Conservation (phyloP, 495 filamentous ascomycete genomes). For the Pseudomonodictys pantanalensis region DNA sequence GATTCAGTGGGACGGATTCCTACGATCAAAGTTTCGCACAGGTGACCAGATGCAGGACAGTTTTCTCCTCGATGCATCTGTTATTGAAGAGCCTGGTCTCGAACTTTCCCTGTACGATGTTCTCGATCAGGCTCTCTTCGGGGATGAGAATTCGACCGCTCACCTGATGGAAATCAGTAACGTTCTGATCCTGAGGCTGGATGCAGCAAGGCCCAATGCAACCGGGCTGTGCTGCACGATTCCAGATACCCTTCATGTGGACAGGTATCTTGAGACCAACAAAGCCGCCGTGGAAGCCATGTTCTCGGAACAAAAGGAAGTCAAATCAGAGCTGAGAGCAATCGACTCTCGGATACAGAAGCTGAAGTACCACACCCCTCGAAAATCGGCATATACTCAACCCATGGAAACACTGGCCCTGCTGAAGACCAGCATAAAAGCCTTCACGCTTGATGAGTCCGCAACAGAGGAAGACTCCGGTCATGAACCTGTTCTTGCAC, state of each 20-base stretch:
- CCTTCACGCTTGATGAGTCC: constrained; percentile 14
- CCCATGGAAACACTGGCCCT: constrained; percentile 17
- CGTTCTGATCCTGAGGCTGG: constrained; percentile 63
- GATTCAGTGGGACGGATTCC: neutral
- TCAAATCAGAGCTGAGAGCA: constrained; percentile 41
- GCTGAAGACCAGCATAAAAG: constrained; percentile 26
- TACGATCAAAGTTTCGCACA: constrained; percentile 29
- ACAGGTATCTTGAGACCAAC: constrained; percentile 68
- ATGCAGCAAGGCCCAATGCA: constrained; percentile 45
- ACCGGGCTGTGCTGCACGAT: constrained; percentile 60
- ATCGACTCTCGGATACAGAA: constrained; percentile 35
- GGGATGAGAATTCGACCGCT: constrained; percentile 47
- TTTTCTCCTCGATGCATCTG: constrained; percentile 44
- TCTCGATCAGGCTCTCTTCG: constrained; percentile 64
- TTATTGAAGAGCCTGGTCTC: constrained; percentile 35
- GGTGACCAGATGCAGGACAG: constrained; percentile 43
- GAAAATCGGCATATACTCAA: constrained; percentile 1
- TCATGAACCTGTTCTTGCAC: constrained; percentile 6
- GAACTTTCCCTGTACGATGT: constrained; percentile 64
- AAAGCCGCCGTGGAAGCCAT: constrained; percentile 30
- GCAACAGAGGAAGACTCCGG: constrained; percentile 13
- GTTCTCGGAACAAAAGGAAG: constrained; percentile 37
- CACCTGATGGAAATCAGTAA: constrained; percentile 60
- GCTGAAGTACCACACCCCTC: constrained; percentile 16
- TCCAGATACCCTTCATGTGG: constrained; percentile 69